Conservation (phyloP, 305 asterid genomes). For the Fraxinus ornus region DNA sequence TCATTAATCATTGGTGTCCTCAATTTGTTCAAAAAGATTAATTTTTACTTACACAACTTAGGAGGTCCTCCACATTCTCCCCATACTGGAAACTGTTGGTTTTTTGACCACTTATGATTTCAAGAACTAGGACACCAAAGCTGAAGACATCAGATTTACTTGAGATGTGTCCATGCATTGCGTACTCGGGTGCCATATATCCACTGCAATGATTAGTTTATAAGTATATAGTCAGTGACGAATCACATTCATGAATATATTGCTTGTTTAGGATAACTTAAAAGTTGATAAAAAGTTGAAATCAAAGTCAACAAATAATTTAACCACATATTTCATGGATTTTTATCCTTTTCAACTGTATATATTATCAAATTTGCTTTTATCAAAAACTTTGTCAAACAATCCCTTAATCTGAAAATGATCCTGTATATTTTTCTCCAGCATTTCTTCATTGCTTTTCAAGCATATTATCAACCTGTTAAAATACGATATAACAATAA, state of each 20-base stretch:
- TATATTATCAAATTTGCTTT: neutral
- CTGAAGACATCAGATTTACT: slow-evolving; percentile 44
- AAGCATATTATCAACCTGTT: neutral
- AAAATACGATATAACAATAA: neutral
- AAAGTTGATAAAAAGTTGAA: neutral
- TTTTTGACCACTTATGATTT: slow-evolving; percentile 39
- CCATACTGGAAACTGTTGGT: slow-evolving; percentile 8
- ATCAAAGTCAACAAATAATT: neutral
- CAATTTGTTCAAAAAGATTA: neutral
- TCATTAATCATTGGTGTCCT: neutral
- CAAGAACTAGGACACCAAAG: slow-evolving; percentile 42
- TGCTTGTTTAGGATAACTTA: neutral
- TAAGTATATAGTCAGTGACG: neutral
- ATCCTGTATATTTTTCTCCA: no score
- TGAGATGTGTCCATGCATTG: slow-evolving; percentile 38
- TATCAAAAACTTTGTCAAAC: no score
- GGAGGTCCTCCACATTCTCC: slow-evolving; percentile 27
- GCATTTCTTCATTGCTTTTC: neutral
- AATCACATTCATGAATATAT: neutral
- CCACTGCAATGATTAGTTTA: slow-evolving; percentile 30
- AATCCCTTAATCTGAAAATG: no score
- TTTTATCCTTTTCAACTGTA: neutral
- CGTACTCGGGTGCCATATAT: slow-evolving; percentile 50
- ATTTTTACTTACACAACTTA: slow-evolving; percentile 34
- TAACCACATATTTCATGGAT: no score